Base-by-base conservation (phyloP, 345 rosid species). In the Acer saccharum region DNA sequence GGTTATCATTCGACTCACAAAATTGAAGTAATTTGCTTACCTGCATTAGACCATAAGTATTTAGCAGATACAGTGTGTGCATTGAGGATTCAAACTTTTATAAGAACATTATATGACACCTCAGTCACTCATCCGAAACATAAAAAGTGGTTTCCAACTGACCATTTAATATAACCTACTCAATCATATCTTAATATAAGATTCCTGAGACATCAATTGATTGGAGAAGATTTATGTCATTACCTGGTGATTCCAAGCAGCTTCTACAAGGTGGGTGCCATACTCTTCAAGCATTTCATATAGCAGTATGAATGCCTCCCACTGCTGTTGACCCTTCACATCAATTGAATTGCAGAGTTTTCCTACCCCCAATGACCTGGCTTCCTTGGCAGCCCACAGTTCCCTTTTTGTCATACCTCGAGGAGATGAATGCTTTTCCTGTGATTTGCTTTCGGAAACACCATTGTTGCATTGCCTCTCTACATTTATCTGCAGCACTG, bases 221-320 rank as follows among this genome's bases (percentile, higher is more conserved):
- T 57, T 20, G 67, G n/a, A 71, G 48, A 23, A n/a, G 68, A 74
- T 50, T 39, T 32, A 68, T 80, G 23, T 29, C 73, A 69, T 77
- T 71, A 95, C 99, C 97, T 92, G 99, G 76, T 90, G 94, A 83
- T 86, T 88, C 99, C 99, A 95, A 76, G 96, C 98, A 70, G 98
- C 99, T 86, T 92, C 98, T 71, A 95, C 98, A 27, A 95, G 88
- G 82, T 95, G 98, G 60, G 98, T 92, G n/a, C 99, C 96, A 66
- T 86, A 93, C 84, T 93, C 99, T 80, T 91, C 94, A 76, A 95
- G 98, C 96, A 92, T 95, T 88, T 93, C 98, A 88, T 83, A 93
- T 25, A 92, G 73, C 72, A 95, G 97, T 68, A 93, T 48, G 82
- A 95, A 95, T 71, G 97, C 97, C 80, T 89, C 92, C 99, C 99